Evolutionary conservation across 1,284 basidiomycete genomes (phyloP), one percentile per base, ranked within the genome.

Genomic region (Thelephora terrestris): DNA sequence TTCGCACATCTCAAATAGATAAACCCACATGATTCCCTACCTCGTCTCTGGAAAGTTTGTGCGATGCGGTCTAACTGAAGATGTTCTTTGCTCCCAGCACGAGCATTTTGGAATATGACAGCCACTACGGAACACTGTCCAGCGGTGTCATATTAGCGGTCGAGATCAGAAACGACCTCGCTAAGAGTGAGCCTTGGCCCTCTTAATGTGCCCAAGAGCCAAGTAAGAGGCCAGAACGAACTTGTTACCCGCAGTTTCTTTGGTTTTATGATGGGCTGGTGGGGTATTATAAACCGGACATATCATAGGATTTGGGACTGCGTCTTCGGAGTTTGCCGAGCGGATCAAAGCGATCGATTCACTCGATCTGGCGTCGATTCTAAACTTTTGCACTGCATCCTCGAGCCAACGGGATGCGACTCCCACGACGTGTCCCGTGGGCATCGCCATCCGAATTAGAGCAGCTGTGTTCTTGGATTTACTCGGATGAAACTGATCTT

Each of bases 351-450:
- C 29, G 29, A 32, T 32, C 29, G 9, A 32, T 32, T 32, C 14
- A 10, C 29, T 32, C 29, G 29, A 32, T 32, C 29, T n/a, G n/a
- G n/a, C n/a, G n/a, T n/a, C 29, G 9, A 32, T 12, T 32, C 14
- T 32, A 12, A 32, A 32, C 29, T 32, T 10, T 5, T 10, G 29
- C 29, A 32, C 5, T 27, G 3, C 29, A 6, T 32, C 5, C 29
- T 14, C 14, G 29, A 32, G 29, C 21, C n/a, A n/a, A 42, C 3
- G 20, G 20, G 34, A 92, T 91, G 89, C 73, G 76, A 52, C 72
- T 88, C 18, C 90, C 91, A 43, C 79, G 85, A 52, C 76, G 91
- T 47, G 85, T 91, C 1, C 89, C 91, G 1, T 96, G 93, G 93
- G 68, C 79, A 4, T 75, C 76, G 43, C 63, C 81, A 10, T 61